These are phyloP conservation scores for Meyerozyma carpophila DNA, from an alignment of 1,139 yeast species.

Conservation along the genomic window DNA sequence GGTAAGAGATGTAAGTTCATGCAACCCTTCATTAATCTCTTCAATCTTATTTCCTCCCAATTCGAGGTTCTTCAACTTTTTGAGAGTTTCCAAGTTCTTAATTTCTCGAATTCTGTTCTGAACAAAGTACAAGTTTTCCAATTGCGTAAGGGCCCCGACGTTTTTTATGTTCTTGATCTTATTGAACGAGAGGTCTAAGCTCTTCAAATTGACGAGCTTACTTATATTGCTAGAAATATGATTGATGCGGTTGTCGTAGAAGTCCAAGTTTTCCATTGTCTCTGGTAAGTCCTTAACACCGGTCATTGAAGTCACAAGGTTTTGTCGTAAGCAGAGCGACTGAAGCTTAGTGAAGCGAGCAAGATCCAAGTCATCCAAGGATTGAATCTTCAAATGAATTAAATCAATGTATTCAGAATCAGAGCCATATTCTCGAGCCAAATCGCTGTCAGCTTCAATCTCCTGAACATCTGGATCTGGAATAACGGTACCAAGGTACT, in stretches of 20 bases:
- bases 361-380: conserved; percentile 63
- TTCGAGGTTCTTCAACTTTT: conserved; percentile 67
- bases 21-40: conserved; percentile 54
- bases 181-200: conserved; percentile 84
- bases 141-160: conserved; percentile 53
- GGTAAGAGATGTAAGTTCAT: conserved; percentile 47
- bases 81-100: conserved; percentile 56
- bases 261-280: conserved; percentile 70
- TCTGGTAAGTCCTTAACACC: conserved; percentile 61
- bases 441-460: conserved; percentile 49
- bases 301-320: conserved; percentile 66
- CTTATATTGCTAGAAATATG: conserved; percentile 72
- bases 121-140: conserved; percentile 74
- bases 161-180: conserved; percentile 85
- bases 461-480: conserved; percentile 49
- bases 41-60: conserved; percentile 86
- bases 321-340: conserved; percentile 75
- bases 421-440: conserved; percentile 55
- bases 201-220: conserved; percentile 52
- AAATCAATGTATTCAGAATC: conserved; percentile 70
- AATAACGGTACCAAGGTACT: conserved; percentile 44
- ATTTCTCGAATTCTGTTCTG: conserved; percentile 82
- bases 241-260: conserved; percentile 86
- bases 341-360: conserved; percentile 53
- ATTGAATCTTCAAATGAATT: conserved; percentile 69